phyloP scores from a whole-genome alignment of 306 rosid genomes.

The Calophaca sinica region DNA sequence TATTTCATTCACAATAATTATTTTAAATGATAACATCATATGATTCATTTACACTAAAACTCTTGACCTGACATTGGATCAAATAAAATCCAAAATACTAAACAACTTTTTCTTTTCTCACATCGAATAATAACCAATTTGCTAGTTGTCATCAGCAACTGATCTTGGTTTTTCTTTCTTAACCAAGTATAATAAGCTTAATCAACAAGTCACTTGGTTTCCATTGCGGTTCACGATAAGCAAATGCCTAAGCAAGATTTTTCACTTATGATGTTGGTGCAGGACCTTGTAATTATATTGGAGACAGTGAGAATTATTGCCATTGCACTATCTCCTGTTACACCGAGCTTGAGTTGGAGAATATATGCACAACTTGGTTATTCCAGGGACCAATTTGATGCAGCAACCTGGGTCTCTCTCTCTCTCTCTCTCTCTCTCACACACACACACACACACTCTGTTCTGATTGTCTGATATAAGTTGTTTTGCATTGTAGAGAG shows the following conservation, averaged over 20 bases:
- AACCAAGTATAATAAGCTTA: slow-evolving; percentile 18
- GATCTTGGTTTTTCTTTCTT: background rate
- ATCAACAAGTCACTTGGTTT: background rate
- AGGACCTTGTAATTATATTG: slow-evolving; percentile 93
- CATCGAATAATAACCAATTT: background rate
- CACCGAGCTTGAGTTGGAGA: slow-evolving; percentile 87
- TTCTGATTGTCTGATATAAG: slow-evolving; percentile 43
- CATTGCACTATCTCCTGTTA: slow-evolving; percentile 73
- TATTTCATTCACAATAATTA: slow-evolving; percentile 8
- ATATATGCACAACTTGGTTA: slow-evolving; percentile 87
- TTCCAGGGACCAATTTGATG: slow-evolving; percentile 76
- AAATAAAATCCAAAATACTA: slow-evolving; percentile 15
- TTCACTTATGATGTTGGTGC: slow-evolving; percentile 47
- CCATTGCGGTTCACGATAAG: slow-evolving; percentile 5
- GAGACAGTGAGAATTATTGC: slow-evolving; percentile 90
- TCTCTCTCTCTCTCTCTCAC: slow-evolving; percentile 40
- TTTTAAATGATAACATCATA: slow-evolving; percentile 13
- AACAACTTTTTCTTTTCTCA: slow-evolving; percentile 14
- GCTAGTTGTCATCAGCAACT: slow-evolving; percentile 26
- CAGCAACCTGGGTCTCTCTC: slow-evolving; percentile 80
- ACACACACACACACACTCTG: background rate
- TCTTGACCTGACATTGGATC: slow-evolving; percentile 3
- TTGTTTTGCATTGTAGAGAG: slow-evolving; percentile 60
- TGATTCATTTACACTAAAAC: slow-evolving; percentile 20
- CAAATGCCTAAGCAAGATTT: slow-evolving; percentile 27